Conservation (phyloP, 1,139 yeast genomes). For the Debaryomyces subglobosus region DNA sequence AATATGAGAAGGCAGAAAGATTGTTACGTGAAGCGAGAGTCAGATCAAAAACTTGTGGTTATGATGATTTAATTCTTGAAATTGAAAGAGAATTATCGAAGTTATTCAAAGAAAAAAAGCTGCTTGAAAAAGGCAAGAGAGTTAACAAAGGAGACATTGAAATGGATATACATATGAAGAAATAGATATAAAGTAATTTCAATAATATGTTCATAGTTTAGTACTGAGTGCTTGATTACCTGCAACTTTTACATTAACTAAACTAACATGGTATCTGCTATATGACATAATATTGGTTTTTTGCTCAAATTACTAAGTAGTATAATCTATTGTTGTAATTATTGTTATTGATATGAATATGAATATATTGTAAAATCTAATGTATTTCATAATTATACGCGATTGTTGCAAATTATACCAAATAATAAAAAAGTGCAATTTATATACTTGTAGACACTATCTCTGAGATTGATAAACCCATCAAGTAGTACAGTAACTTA, state of each 20-base stretch:
- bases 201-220: background rate
- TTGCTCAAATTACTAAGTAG: background rate
- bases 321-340: background rate
- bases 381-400: background rate
- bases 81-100: slow-evolving; percentile 68
- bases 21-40: slow-evolving; percentile 70
- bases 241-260: background rate
- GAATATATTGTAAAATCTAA: background rate
- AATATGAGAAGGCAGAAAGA: slow-evolving; percentile 60
- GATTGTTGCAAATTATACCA: background rate
- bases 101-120: slow-evolving; percentile 39
- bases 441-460: too few relatives aligned
- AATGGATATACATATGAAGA: slow-evolving; percentile 22
- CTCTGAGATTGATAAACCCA: too few relatives aligned
- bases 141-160: slow-evolving; percentile 17
- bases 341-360: background rate
- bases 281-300: background rate
- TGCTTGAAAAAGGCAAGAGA: slow-evolving; percentile 1
- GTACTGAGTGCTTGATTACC: background rate
- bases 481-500: too few relatives aligned
- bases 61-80: slow-evolving; percentile 61
- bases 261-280: background rate
- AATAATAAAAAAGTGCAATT: too few relatives aligned
- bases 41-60: slow-evolving; percentile 69
- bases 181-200: background rate